phyloP scores from a whole-genome alignment of 352 stramenopile species.

The Aphanomyces astaci region DNA sequence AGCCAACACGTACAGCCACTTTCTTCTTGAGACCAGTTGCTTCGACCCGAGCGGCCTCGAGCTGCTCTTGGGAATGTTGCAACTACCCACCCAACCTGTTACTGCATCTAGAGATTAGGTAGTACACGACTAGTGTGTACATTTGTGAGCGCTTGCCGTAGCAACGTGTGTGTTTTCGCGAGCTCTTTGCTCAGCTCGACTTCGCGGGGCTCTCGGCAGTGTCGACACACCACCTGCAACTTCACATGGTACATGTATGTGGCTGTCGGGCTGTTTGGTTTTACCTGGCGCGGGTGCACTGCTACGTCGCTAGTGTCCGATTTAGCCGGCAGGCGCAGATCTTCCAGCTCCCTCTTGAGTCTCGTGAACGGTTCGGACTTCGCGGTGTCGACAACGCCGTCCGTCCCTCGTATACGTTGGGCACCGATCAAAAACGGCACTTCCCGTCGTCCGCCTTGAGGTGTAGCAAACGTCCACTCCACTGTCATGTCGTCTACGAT shows the following conservation, averaged over 20 bases:
- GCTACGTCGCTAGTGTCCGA: neutral
- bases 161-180: constrained; percentile 25
- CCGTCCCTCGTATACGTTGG: constrained; percentile 6
- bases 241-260: neutral
- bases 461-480: neutral
- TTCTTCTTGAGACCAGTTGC: constrained; percentile 40
- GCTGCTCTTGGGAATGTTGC: constrained; percentile 31
- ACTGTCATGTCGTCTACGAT: neutral
- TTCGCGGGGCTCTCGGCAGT: constrained; percentile 31
- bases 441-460: neutral
- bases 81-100: neutral
- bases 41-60: constrained; percentile 37
- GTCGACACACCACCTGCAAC: constrained; percentile 27
- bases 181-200: constrained; percentile 34
- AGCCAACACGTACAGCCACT: constrained; percentile 45
- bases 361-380: neutral
- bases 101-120: neutral
- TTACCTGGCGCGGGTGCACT: neutral
- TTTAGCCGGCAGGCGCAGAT: neutral
- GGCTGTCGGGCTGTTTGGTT: no score
- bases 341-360: neutral
- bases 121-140: neutral
- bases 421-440: constrained; percentile 23
- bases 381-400: neutral
- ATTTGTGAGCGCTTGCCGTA: constrained; percentile 27